Evolutionary conservation across 306 rosid species (phyloP), one percentile per base, ranked within the genome.

Genomic region (Parietaria judaica): DNA sequence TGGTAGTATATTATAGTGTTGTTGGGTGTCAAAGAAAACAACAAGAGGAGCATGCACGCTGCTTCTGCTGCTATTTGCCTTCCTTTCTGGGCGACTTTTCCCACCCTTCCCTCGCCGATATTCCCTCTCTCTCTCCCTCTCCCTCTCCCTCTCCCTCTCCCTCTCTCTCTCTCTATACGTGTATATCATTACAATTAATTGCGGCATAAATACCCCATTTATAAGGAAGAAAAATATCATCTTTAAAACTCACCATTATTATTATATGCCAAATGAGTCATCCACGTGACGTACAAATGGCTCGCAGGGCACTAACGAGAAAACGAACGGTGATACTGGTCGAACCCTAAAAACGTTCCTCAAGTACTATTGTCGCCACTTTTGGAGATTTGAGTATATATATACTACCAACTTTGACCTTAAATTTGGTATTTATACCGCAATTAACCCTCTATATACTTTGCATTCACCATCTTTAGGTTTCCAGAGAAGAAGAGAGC

Each of bases 401-500:
- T 23, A 23, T 23, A 2, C 31, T 2, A 23, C 31, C 31, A 23
- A 23, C 31, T 23, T 23, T 23, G 1, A 23, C 31, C 31, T 23
- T 1, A 23, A 23, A 23, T 23, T 23, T 23, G 31, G 31, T 23
- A 23, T 2, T 23, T 23, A 23, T 23, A 23, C 31, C 31, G 2
- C 31, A 23, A 23, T 23, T 23, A 23, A 23, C 31, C 31, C 31
- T 23, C 8, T 35, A 12, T 23, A 13, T 8, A n/a, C 59, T 62
- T 56, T 35, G 44, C 39, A 63, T 57, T 60, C 83, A 74, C 65
- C 83, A 68, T 78, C 86, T 81, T 81, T 81, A 70, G 59, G 66
- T 31, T 11, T 8, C 15, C 38, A 1, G 3, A 55, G 36, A 36
- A 36, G 38, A 54, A 45, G 61, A 44, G 16, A 14, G 9, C 15